Evolutionary conservation across 768 basidiomycete genomes (phyloP).

Genomic region (Hebeloma cylindrosporum): DNA sequence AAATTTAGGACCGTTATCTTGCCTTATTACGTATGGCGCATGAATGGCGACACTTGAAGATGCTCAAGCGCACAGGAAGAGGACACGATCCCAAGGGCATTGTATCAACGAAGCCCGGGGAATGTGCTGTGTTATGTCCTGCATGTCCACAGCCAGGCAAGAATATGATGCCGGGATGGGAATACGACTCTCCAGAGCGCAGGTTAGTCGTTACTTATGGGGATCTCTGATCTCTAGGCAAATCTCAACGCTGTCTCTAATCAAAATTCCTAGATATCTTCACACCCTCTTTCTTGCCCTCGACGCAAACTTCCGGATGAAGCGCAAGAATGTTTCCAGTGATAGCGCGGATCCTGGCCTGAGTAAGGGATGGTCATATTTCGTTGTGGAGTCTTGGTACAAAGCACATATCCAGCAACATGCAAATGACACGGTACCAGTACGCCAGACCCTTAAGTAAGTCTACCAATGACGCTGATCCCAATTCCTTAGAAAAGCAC

Average conservation of each 20-base stretch:
- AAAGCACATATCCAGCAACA: constrained; percentile 22
- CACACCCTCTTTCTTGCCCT: constrained; percentile 26
- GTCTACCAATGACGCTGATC: neutral
- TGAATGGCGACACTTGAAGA: constrained; percentile 17
- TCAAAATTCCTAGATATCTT: constrained; percentile 19
- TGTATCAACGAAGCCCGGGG: constrained; percentile 22
- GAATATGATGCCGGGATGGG: constrained; percentile 28
- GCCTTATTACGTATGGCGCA: constrained; percentile 1
- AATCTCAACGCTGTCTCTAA: too few species aligned
- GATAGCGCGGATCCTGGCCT: constrained; percentile 28
- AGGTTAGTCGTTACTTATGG: too few species aligned
- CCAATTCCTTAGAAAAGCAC: constrained; percentile 25
- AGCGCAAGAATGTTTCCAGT: constrained; percentile 26
- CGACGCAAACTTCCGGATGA: constrained; percentile 30
- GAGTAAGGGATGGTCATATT: constrained; percentile 28
- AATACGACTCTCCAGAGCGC: constrained; percentile 10
- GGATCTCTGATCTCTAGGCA: too few species aligned
- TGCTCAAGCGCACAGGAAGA: constrained; percentile 25
- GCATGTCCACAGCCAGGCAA: constrained; percentile 33
- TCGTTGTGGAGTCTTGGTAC: constrained; percentile 26
- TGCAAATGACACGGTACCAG: constrained; percentile 21
- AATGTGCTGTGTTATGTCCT: constrained; percentile 29
- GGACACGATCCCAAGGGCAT: constrained; percentile 21
- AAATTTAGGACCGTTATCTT: constrained; percentile 5
- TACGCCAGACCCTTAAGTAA: constrained; percentile 10